Conservation (phyloP, 805 yeast genomes). For the Cyberlindnera subsufficiens region DNA sequence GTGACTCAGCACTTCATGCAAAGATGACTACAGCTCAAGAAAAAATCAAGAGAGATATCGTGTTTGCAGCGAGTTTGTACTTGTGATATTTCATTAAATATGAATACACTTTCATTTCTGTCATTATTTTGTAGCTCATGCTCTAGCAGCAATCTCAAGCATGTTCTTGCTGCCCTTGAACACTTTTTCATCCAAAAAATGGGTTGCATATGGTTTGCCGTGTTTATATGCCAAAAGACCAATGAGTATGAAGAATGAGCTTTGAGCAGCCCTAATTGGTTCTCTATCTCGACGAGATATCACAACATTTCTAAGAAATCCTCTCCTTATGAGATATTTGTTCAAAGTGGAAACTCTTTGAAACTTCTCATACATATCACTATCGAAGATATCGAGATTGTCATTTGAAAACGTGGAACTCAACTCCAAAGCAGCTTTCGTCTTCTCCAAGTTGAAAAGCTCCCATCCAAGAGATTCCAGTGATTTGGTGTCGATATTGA, state of each 20-base stretch:
- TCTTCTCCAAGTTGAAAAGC: conserved; percentile 8
- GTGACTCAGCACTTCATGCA: conserved; percentile 82
- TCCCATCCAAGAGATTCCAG: conserved; percentile 7
- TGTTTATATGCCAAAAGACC: conserved; percentile 20
- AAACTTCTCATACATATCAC: conserved; percentile 1
- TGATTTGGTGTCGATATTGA: conserved; percentile 1
- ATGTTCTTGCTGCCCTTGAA: conserved; percentile 14
- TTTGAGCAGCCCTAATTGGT: neutral
- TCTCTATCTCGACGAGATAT: neutral
- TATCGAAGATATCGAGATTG: conserved; percentile 3
- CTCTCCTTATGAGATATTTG: neutral
- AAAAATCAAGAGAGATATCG: conserved; percentile 91
- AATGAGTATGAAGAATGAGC: conserved; percentile 17
- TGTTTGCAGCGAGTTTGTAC: conserved; percentile 92
- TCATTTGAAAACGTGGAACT: conserved; percentile 3
- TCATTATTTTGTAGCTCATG: conserved; percentile 1
- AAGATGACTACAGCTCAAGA: conserved; percentile 94
- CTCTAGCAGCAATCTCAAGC: conserved; percentile 13
- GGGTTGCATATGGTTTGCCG: conserved; percentile 14
- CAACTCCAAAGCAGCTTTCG: conserved; percentile 5
- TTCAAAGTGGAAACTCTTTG: neutral
- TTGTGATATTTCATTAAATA: conserved; percentile 33
- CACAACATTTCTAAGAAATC: neutral
- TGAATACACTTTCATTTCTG: neutral
- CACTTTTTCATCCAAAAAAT: conserved; percentile 17